Conservation (phyloP, 2,329 filamentous ascomycete genomes). For the Claviceps cyperi region DNA sequence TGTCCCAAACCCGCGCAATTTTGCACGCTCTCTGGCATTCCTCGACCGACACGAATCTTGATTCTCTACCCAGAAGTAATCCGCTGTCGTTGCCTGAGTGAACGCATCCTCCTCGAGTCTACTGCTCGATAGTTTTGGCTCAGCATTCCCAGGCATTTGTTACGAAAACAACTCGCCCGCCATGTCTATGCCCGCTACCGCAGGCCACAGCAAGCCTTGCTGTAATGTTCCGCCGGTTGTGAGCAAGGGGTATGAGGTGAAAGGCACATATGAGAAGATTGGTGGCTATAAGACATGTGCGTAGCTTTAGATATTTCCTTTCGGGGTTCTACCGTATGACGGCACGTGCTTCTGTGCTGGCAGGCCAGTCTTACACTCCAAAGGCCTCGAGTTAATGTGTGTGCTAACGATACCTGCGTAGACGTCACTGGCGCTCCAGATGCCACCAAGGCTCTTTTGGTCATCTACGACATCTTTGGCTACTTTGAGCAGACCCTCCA, state of each 20-base stretch:
- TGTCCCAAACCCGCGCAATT: no score
- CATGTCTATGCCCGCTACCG: constrained; percentile 37
- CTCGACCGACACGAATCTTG: no score
- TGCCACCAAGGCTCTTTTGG: constrained; percentile 43
- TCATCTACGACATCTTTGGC: constrained; percentile 55
- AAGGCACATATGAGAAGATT: constrained; percentile 42
- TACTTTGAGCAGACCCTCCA: constrained; percentile 57
- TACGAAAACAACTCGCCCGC: constrained; percentile 7
- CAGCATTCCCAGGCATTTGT: neutral
- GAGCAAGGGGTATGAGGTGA: constrained; percentile 37
- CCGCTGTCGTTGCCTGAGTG: no score
- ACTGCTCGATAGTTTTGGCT: no score
- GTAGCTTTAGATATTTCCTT: constrained; percentile 4
- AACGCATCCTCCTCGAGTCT: no score
- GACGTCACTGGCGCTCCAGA: constrained; percentile 34
- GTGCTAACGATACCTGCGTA: constrained; percentile 4
- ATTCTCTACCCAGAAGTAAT: no score
- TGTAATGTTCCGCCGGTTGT: constrained; percentile 45
- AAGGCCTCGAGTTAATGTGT: no score
- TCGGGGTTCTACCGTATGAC: neutral
- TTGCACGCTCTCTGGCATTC: no score
- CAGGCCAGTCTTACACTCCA: no score
- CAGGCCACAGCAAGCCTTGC: constrained; percentile 41
- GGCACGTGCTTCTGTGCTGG: neutral
- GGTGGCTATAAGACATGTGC: constrained; percentile 39